Conservation (phyloP, 208 protist species). For the Porcisia deanei region DNA sequence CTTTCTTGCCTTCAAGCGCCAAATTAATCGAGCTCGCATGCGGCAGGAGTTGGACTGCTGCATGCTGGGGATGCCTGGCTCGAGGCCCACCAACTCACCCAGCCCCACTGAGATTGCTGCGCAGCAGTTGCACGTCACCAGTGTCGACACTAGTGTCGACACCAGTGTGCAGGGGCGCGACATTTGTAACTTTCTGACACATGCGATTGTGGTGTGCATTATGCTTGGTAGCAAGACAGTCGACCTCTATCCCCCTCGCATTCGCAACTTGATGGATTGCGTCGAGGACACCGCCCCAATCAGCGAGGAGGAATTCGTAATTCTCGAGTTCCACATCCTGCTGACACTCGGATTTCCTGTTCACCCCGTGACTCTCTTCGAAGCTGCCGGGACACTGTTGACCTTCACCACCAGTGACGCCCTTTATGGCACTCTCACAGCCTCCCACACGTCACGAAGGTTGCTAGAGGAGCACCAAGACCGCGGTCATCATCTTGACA, state of each 20-base stretch:
- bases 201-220: slow-evolving; percentile 71
- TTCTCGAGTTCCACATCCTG: slow-evolving; percentile 52
- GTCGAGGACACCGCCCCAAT: slow-evolving; percentile 42
- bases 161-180: slow-evolving; percentile 26
- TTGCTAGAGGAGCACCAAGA: slow-evolving; percentile 33
- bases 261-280: slow-evolving; percentile 57
- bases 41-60: slow-evolving; percentile 28
- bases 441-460: slow-evolving; percentile 21
- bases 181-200: slow-evolving; percentile 63
- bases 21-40: slow-evolving; percentile 14
- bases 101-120: not conserved
- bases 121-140: not conserved
- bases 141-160: slow-evolving; percentile 19
- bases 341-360: slow-evolving; percentile 37
- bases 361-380: slow-evolving; percentile 46
- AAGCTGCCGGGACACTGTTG: slow-evolving; percentile 55
- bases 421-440: slow-evolving; percentile 29
- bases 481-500: slow-evolving; percentile 22
- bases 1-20: slow-evolving; percentile 22
- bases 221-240: slow-evolving; percentile 83
- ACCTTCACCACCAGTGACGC: slow-evolving; percentile 42
- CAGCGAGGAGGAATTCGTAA: slow-evolving; percentile 47
- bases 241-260: slow-evolving; percentile 67
- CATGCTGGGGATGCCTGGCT: slow-evolving; percentile 18
- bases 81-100: not conserved